phyloP scores from a whole-genome alignment of 139 green algal species.

The Coelastrella sp. region DNA sequence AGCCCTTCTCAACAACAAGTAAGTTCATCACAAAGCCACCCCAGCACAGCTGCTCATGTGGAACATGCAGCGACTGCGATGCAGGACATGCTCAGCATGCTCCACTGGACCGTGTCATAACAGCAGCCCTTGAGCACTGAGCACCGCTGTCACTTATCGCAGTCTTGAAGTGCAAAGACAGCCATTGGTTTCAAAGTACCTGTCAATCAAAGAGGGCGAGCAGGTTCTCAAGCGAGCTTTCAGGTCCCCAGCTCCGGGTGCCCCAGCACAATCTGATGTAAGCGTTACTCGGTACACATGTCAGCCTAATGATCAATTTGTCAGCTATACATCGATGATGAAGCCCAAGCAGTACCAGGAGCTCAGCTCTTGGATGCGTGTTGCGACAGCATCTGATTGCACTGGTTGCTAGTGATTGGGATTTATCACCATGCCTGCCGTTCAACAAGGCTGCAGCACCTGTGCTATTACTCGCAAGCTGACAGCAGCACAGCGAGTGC shows the following conservation, averaged over 20 bases:
- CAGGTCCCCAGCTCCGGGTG: constrained; percentile 70
- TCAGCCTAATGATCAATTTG: background rate
- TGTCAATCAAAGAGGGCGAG: constrained; percentile 71
- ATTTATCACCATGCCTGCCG: no score
- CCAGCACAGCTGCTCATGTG: background rate
- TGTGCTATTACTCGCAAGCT: no score
- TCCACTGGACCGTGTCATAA: background rate
- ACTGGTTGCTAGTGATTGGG: no score
- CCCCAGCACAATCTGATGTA: constrained; percentile 66
- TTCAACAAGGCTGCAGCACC: no score
- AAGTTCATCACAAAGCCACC: background rate
- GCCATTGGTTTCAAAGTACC: constrained; percentile 76
- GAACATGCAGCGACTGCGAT: background rate
- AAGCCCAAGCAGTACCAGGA: no score
- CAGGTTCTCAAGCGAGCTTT: constrained; percentile 74
- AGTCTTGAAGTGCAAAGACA: constrained; percentile 69
- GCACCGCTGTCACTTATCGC: constrained; percentile 13
- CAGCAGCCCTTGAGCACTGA: background rate
- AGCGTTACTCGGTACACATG: background rate
- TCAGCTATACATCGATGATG: no score
- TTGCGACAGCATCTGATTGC: no score
- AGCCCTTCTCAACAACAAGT: constrained; percentile 70
- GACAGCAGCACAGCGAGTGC: no score
- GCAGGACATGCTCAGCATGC: background rate
- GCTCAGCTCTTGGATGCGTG: no score